Conservation (phyloP, 2,329 filamentous ascomycete species). For the Pyricularia grisea region DNA sequence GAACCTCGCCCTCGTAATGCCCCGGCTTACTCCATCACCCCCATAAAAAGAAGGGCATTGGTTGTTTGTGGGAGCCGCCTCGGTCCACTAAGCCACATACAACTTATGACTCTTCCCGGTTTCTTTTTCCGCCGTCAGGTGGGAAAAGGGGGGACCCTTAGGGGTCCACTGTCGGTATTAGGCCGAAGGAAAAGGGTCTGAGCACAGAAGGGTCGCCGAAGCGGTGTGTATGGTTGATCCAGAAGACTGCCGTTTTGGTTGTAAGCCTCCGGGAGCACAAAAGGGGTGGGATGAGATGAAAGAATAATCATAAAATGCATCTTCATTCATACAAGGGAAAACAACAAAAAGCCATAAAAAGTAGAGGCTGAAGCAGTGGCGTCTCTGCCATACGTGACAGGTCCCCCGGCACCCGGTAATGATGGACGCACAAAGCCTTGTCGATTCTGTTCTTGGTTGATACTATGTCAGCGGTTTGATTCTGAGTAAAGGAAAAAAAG, state of each 20-base stretch:
- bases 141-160: background rate
- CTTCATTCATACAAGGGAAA: background rate
- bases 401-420: background rate
- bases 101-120: background rate
- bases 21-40: background rate
- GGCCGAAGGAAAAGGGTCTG: background rate
- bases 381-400: background rate
- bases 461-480: background rate
- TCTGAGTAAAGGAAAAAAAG: background rate
- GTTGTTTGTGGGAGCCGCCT: background rate
- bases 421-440: background rate
- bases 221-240: background rate
- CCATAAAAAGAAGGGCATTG: too few relatives aligned
- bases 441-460: background rate
- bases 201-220: background rate
- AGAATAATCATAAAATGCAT: background rate
- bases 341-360: background rate
- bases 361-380: background rate
- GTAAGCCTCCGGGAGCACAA: background rate
- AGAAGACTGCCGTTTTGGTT: background rate
- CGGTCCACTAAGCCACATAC: background rate
- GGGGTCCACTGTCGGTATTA: background rate
- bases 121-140: background rate
- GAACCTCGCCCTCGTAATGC: background rate
- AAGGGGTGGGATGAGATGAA: background rate